Base-by-base conservation (phyloP, 2,329 filamentous ascomycete genomes). In the Beauveria asiatica region DNA sequence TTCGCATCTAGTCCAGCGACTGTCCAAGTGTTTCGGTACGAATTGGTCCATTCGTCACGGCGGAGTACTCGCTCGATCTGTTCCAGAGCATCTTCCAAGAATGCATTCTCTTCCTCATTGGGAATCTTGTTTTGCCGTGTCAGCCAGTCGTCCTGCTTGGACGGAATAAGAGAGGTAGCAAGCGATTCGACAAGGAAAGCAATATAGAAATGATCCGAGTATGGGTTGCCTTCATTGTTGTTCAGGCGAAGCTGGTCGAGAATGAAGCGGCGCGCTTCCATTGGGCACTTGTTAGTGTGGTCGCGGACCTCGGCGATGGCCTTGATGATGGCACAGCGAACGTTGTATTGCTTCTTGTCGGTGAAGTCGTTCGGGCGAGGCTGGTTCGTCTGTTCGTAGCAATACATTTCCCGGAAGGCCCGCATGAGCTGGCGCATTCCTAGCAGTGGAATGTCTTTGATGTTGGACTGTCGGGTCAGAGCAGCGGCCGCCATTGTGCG, bases 181-280 rank as follows among this genome's bases (percentile, higher is more conserved):
- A 87, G 72, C 0, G 81, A 79, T 46, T 80, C 77, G 9, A 99
- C 88, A 25, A 99, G 79, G 23, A 82, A 88, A 8, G 91, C 86
- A 58, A 99, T 84, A 70, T 97, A 99, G 67, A 90, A 86, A 63
- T 92, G 88, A 68, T 99, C 95, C 5, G 92, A 96, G 69, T 85
- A 95, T 54, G 87, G 75, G 67, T 99, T 99, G 62, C 89, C 88
- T 2, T 89, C 87, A 70, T 99, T 99, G 74, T 99, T 92, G 70
- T 99, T 99, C 76, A 92, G 93, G 53, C 89, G 87, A 39, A 99
- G 78, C 69, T 95, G 89, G 66, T 97, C 92, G 23, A 96, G 83
- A 52, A 99, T 83, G 71, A 97, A 96, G 44, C 84, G 83, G 61
- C 92, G 89, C 5, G 91, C 91, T 57, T 86, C 80, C 68, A 87